These are phyloP conservation scores for Malus asiatica DNA, from an alignment of 306 rosid species.

Conservation along the genomic window DNA sequence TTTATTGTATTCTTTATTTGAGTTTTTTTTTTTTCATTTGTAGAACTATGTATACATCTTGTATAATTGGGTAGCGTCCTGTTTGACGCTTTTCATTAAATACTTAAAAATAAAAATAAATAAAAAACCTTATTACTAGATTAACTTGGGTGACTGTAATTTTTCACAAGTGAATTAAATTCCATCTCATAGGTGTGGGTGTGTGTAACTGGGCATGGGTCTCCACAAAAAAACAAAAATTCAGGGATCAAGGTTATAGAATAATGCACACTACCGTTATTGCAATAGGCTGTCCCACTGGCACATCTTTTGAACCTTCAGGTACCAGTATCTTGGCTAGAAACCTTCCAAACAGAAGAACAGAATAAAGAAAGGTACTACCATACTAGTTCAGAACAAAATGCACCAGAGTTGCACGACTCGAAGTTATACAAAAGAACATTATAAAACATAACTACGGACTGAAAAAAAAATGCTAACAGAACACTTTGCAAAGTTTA, in stretches of 20 bases:
- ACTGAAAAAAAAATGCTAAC: neutral
- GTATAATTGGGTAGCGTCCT: neutral
- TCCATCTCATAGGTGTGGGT: neutral
- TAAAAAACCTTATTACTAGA: neutral
- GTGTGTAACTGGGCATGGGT: neutral
- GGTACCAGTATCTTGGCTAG: constrained; percentile 91
- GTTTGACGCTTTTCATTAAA: neutral
- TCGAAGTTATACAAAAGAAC: neutral
- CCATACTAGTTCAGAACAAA: constrained; percentile 11
- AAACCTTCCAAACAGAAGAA: constrained; percentile 39
- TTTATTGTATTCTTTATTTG: no score
- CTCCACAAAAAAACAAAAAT: neutral
- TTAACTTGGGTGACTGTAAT: neutral
- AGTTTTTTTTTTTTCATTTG: neutral
- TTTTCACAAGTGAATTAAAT: neutral
- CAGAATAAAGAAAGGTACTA: constrained; percentile 11
- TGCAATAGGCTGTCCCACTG: constrained; percentile 88
- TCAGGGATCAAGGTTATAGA: constrained; percentile 5
- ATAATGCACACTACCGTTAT: constrained; percentile 48
- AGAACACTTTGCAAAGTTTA: neutral
- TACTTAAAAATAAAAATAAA: neutral
- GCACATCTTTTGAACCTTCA: constrained; percentile 87
- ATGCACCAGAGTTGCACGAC: constrained; percentile 6
- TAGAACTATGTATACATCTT: neutral
- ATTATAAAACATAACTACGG: neutral